These are phyloP conservation scores for Ramicandelaber brevisporus DNA, from an alignment of 192 early-diverging fungal species.

Conservation along the genomic window DNA sequence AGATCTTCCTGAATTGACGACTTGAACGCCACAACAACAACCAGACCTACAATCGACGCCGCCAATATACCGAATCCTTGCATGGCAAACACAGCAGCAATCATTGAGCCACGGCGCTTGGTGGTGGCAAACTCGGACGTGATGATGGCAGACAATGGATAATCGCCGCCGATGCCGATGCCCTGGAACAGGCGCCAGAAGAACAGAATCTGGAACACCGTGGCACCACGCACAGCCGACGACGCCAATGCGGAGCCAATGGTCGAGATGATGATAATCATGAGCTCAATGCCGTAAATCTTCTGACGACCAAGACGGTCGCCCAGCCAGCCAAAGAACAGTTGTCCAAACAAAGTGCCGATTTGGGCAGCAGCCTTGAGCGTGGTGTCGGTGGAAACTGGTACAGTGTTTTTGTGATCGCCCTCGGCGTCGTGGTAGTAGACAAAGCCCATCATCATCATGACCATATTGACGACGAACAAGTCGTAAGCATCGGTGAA, in stretches of 20 bases:
- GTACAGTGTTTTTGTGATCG: slow-evolving; percentile 16
- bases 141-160: slow-evolving; percentile 73
- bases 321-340: slow-evolving; percentile 61
- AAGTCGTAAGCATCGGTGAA: slow-evolving; percentile 82
- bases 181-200: slow-evolving; percentile 77
- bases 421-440: slow-evolving; percentile 21
- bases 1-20: slow-evolving; percentile 24
- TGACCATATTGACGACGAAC: slow-evolving; percentile 65
- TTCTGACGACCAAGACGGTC: slow-evolving; percentile 72
- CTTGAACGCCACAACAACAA: slow-evolving; percentile 42
- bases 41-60: slow-evolving; percentile 43
- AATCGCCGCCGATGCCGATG: slow-evolving; percentile 82
- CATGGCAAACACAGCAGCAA: slow-evolving; percentile 78
- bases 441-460: slow-evolving; percentile 51
- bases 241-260: slow-evolving; percentile 47
- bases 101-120: slow-evolving; percentile 65
- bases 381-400: slow-evolving; percentile 42
- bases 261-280: slow-evolving; percentile 70
- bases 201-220: slow-evolving; percentile 35
- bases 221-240: slow-evolving; percentile 28
- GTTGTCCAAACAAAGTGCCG: slow-evolving; percentile 77
- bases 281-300: slow-evolving; percentile 73
- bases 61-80: slow-evolving; percentile 71
- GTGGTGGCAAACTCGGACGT: slow-evolving; percentile 72
- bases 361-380: slow-evolving; percentile 66